Evolutionary conservation across 163 green algal genomes (phyloP).

Genomic region (Chlorella variabilis): DNA sequence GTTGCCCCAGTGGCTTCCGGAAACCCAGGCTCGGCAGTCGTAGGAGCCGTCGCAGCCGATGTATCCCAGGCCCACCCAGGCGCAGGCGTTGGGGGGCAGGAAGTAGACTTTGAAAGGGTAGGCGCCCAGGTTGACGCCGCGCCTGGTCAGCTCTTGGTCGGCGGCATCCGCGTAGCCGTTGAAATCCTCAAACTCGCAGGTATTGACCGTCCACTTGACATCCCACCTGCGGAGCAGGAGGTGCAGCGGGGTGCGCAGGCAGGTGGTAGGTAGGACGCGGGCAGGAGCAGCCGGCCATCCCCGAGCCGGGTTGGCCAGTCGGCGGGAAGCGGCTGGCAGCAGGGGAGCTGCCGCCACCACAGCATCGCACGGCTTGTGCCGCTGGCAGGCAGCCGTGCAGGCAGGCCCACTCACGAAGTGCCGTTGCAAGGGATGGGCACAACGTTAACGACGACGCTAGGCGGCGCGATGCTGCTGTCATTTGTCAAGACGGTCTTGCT

Average conservation of each 20-base stretch:
- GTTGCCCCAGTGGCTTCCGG: background rate
- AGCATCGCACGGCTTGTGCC: too few species aligned
- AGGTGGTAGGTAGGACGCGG: too few species aligned
- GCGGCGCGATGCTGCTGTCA: too few species aligned
- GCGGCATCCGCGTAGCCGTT: background rate
- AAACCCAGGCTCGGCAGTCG: background rate
- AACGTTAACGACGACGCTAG: too few species aligned
- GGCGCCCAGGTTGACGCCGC: background rate
- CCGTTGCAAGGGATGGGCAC: background rate
- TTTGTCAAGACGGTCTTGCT: too few species aligned
- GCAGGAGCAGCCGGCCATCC: too few species aligned
- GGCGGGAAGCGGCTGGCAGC: too few species aligned
- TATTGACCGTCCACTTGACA: background rate
- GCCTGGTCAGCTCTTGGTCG: background rate
- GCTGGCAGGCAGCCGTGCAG: too few species aligned
- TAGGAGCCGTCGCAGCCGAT: background rate
- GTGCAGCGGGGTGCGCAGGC: background rate
- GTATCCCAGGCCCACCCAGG: background rate
- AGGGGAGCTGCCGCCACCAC: too few species aligned
- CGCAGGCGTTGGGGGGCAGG: background rate
- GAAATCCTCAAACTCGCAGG: constrained; percentile 1
- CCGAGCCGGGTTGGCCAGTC: too few species aligned
- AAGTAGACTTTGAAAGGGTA: background rate
- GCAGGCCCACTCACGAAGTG: background rate
- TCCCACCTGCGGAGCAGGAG: background rate